These are phyloP conservation scores for Domatiomyces globalis DNA, from an alignment of 2,329 filamentous ascomycete genomes.

Conservation along the genomic window DNA sequence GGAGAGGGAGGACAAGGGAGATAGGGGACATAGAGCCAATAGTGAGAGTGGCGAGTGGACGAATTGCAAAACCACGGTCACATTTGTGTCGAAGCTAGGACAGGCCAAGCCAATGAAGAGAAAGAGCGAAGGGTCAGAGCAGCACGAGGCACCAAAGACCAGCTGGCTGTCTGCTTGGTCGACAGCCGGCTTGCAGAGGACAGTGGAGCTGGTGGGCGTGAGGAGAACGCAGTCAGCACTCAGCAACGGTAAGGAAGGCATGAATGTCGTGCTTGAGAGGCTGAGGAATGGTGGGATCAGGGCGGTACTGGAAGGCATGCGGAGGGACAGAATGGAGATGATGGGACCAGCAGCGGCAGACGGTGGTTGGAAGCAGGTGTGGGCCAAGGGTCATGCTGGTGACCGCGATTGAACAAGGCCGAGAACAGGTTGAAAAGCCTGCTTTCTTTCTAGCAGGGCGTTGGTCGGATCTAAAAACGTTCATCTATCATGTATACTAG, in stretches of 20 bases:
- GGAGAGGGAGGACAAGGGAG: constrained; percentile 11
- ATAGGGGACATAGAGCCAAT: constrained; percentile 17
- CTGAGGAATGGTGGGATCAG: constrained; percentile 52
- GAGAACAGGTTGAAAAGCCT: not conserved
- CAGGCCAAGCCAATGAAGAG: constrained; percentile 39
- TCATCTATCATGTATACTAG: not conserved
- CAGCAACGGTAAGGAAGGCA: constrained; percentile 49
- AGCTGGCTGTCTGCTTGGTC: constrained; percentile 47
- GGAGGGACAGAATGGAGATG: constrained; percentile 38
- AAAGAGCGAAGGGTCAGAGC: constrained; percentile 25
- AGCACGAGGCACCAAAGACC: constrained; percentile 39
- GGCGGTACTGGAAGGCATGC: constrained; percentile 57
- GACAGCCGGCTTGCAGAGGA: constrained; percentile 46
- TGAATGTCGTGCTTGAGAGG: constrained; percentile 51
- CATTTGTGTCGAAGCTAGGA: constrained; percentile 46
- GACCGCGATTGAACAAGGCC: not conserved
- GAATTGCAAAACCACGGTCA: constrained; percentile 47
- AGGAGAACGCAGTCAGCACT: constrained; percentile 47
- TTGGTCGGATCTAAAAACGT: not conserved
- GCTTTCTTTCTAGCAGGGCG: not conserved
- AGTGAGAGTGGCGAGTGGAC: constrained; percentile 32
- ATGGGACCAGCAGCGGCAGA: constrained; percentile 16
- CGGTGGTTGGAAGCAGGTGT: constrained; percentile 30
- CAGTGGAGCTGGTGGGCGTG: constrained; percentile 48
- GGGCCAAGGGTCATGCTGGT: constrained; percentile 20